Evolutionary conservation across 805 yeast species (phyloP).

Genomic region (Spathaspora sp.): DNA sequence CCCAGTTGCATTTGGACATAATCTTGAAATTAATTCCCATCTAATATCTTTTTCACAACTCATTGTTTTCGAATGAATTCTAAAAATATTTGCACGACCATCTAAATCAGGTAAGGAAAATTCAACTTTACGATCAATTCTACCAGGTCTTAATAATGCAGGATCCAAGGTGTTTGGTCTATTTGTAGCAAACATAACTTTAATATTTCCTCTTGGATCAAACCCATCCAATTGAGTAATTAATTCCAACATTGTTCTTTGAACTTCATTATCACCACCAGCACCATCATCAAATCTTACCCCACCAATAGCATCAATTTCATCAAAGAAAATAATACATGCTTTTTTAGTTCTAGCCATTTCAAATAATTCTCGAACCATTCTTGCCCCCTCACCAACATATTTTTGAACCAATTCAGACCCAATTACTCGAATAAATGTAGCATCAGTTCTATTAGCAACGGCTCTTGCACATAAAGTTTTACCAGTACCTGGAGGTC

Average conservation of each 20-base stretch:
- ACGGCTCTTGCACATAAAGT: slow-evolving; percentile 98
- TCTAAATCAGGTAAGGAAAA: slow-evolving; percentile 94
- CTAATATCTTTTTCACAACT: slow-evolving; percentile 95
- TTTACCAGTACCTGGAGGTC: slow-evolving; percentile 99
- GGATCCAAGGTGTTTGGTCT: slow-evolving; percentile 98
- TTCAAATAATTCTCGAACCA: slow-evolving; percentile 97
- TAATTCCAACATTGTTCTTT: slow-evolving; percentile 97
- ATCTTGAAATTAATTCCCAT: slow-evolving; percentile 96
- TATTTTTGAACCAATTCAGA: slow-evolving; percentile 97
- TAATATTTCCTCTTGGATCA: slow-evolving; percentile 97
- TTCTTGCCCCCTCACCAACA: slow-evolving; percentile 99
- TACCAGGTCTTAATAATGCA: slow-evolving; percentile 95
- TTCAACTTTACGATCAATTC: slow-evolving; percentile 98
- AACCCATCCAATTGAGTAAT: slow-evolving; percentile 98
- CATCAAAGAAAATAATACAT: slow-evolving; percentile 96
- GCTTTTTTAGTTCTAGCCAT: slow-evolving; percentile 99
- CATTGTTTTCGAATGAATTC: slow-evolving; percentile 97
- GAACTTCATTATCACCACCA: slow-evolving; percentile 98
- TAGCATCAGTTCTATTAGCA: slow-evolving; percentile 98
- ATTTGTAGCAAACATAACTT: slow-evolving; percentile 99
- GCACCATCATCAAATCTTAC: slow-evolving; percentile 99
- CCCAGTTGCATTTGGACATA: slow-evolving; percentile 98
- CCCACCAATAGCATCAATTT: slow-evolving; percentile 98
- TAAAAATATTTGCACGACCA: slow-evolving; percentile 95
- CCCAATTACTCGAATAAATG: slow-evolving; percentile 96